Percentiles rank a stretch among this genome's conserved stretches.
phyloP scores from a whole-genome alignment of 768 basidiomycete species.

The Mycena indigotica region DNA sequence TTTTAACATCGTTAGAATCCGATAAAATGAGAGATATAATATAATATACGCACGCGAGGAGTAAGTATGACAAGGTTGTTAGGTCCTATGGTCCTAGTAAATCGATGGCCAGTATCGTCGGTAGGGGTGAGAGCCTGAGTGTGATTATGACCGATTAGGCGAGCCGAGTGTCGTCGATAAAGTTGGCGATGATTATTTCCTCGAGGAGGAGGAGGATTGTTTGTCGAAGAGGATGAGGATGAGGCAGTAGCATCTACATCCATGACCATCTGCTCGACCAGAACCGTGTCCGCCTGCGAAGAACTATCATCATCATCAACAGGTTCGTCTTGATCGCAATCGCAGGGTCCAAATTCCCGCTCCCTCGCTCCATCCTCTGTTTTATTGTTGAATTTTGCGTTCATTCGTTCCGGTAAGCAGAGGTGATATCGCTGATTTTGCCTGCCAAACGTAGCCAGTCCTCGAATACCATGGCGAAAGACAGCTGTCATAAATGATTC shows the following conservation, averaged over 20 bases:
- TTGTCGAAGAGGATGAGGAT: too few species aligned
- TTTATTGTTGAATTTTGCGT: not conserved
- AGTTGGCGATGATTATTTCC: too few species aligned
- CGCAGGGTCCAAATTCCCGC: not conserved
- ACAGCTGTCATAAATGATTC: not conserved
- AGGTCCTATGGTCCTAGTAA: too few species aligned
- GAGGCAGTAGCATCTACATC: too few species aligned
- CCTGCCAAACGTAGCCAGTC: not conserved
- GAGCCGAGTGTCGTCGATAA: too few species aligned
- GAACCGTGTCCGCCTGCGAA: not conserved
- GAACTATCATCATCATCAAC: not conserved
- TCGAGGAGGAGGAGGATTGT: too few species aligned
- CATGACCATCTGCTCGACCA: not conserved
- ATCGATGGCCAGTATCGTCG: too few species aligned
- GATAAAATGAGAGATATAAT: not conserved
- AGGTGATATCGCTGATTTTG: not conserved
- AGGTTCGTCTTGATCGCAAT: not conserved
- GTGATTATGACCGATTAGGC: too few species aligned
- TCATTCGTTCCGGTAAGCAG: not conserved
- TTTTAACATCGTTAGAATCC: not conserved
- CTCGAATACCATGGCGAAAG: not conserved
- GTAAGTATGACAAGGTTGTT: too few species aligned
- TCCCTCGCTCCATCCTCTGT: not conserved
- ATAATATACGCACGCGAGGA: not conserved
- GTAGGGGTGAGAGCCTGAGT: too few species aligned